Conservation (phyloP, 2,329 filamentous ascomycete species). For the Arthrinium phaeospermum region DNA sequence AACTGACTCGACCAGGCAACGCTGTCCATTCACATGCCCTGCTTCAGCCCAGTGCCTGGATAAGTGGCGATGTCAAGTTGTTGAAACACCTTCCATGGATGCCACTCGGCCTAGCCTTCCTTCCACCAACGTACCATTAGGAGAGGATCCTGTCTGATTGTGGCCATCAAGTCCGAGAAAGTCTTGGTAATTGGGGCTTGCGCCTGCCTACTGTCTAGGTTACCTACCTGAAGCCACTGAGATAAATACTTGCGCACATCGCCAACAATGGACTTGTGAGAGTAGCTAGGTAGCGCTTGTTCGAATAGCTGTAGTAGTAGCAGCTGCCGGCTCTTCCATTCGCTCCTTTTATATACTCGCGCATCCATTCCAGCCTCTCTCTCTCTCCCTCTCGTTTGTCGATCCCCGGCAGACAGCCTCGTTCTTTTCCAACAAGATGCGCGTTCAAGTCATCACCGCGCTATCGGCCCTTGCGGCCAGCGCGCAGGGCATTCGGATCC, state of each 20-base stretch:
- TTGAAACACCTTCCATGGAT: constrained; percentile 4
- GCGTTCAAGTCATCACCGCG: constrained; percentile 6
- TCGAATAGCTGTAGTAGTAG: background rate
- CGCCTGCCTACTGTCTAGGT: background rate
- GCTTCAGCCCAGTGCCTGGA: constrained; percentile 8
- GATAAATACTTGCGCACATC: background rate
- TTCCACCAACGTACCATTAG: background rate
- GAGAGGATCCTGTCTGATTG: background rate
- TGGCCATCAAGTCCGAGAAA: background rate
- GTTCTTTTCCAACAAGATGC: constrained; percentile 12
- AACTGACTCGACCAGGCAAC: constrained; percentile 6
- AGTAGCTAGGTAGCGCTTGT: background rate
- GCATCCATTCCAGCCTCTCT: background rate
- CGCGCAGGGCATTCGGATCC: constrained; percentile 52
- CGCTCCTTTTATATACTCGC: background rate
- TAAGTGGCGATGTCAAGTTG: background rate
- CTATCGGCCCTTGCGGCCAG: constrained; percentile 23
- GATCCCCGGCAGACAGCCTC: background rate
- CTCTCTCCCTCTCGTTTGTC: background rate
- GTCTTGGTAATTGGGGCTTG: constrained; percentile 1
- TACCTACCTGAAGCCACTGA: background rate
- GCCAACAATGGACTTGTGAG: background rate
- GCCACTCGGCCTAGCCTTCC: background rate
- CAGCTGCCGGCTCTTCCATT: constrained; percentile 4
- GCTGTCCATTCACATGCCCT: constrained; percentile 10